Evolutionary conservation across 805 yeast genomes (phyloP).

Genomic region (Candida suzukii): DNA sequence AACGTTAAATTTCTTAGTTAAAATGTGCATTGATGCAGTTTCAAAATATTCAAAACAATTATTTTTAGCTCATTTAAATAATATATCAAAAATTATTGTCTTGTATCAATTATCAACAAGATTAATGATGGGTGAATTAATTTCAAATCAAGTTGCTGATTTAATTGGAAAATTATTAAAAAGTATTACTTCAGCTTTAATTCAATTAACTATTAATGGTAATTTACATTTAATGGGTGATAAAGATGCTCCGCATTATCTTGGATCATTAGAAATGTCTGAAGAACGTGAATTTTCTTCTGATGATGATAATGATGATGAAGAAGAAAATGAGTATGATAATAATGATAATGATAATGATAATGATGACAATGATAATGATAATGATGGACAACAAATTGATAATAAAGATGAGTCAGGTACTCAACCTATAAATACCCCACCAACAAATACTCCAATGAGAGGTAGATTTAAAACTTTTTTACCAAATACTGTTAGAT

Average conservation of each 20-base stretch:
- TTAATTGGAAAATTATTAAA: slow-evolving; percentile 43
- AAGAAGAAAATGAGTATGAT: background rate
- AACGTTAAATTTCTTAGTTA: slow-evolving; percentile 39
- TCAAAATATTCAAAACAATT: slow-evolving; percentile 41
- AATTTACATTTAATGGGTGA: slow-evolving; percentile 44
- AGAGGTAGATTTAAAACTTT: background rate
- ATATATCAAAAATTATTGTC: slow-evolving; percentile 45
- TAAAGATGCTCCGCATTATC: slow-evolving; percentile 13
- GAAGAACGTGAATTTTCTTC: slow-evolving; percentile 4
- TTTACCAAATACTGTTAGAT: background rate
- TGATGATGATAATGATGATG: slow-evolving; percentile 8
- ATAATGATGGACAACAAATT: background rate
- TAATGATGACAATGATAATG: slow-evolving; percentile 1
- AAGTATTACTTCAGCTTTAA: slow-evolving; percentile 45
- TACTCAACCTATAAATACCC: background rate
- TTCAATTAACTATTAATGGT: slow-evolving; percentile 62
- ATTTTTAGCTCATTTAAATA: slow-evolving; percentile 47
- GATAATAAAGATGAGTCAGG: too few species aligned
- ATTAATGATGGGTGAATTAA: slow-evolving; percentile 44
- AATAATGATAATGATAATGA: slow-evolving; percentile 7
- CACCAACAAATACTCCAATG: background rate
- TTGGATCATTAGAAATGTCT: slow-evolving; percentile 11
- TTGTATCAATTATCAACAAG: slow-evolving; percentile 49
- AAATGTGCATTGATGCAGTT: slow-evolving; percentile 43
- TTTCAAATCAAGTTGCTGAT: slow-evolving; percentile 36